These are phyloP conservation scores for Aphanomyces euteiches DNA, from an alignment of 352 stramenopile species.

Conservation along the genomic window DNA sequence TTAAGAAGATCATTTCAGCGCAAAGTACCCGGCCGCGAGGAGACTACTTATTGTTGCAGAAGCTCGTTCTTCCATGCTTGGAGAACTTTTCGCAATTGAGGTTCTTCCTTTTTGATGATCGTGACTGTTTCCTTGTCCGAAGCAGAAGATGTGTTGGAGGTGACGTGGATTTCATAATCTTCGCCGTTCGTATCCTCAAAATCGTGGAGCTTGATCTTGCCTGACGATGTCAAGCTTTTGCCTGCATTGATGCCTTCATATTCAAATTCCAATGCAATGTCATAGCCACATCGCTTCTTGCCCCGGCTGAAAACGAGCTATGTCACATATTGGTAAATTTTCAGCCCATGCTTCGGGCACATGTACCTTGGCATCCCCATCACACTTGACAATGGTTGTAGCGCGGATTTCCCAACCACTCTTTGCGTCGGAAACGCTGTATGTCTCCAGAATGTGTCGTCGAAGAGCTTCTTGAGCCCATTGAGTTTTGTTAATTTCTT, in stretches of 20 bases:
- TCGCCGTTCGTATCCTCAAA: constrained; percentile 82
- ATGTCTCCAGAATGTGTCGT: constrained; percentile 59
- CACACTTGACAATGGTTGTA: constrained; percentile 59
- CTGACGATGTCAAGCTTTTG: constrained; percentile 37
- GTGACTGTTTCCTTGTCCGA: constrained; percentile 54
- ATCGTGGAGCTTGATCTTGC: constrained; percentile 74
- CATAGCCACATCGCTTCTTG: constrained; percentile 83
- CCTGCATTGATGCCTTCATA: constrained; percentile 50
- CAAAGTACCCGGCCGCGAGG: too few species aligned
- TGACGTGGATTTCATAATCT: constrained; percentile 71
- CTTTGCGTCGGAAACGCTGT: constrained; percentile 49
- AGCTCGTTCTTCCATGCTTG: constrained; percentile 71
- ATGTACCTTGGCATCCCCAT: constrained; percentile 76
- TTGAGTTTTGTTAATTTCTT: constrained; percentile 77
- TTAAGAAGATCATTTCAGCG: too few species aligned
- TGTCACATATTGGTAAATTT: not conserved
- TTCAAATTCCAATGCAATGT: constrained; percentile 78
- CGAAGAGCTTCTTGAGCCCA: constrained; percentile 73
- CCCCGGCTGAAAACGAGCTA: constrained; percentile 75
- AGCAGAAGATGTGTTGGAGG: constrained; percentile 41
- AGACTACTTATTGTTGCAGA: constrained; percentile 58
- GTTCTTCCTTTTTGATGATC: constrained; percentile 53
- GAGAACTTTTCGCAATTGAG: constrained; percentile 60
- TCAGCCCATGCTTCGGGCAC: not conserved
- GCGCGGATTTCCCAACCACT: constrained; percentile 54